Base-by-base conservation (phyloP, 306 rosid genomes). In the Astragalus membranaceus region DNA sequence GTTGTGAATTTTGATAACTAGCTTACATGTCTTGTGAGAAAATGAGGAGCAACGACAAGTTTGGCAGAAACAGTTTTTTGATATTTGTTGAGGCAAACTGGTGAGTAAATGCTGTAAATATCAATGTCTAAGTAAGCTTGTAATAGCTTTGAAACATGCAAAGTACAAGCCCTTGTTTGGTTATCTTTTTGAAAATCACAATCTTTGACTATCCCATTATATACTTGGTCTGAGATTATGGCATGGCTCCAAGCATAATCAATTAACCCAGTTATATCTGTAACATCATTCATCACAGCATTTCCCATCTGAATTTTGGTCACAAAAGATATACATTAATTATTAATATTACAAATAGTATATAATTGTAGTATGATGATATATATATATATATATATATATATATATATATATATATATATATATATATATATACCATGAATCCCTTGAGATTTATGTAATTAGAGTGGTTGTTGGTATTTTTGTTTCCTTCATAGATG, bases 191-290 rank as follows among this genome's bases (percentile, higher is more conserved):
- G 7, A n/a, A 79, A 52, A 32, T 64, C 54, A 62, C 89, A 88
- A 2, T 78, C 75, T 36, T 62, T 78, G 1, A 13, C 12, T 14
- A 86, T 72, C 3, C 62, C 73, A 16, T 64, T 0, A 64, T 80
- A 33, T 1, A 78, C 73, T 66, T 74, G 13, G 53, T 84, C 91
- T 0, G 95, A 86, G 42, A 88, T 73, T 1, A 86, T 82, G 15
- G 86, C 91, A 9, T 88, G 95, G 61, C 83, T 82, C 86, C 88
- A 84, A 0, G 89, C 89, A 37, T 80, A 88, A 15, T 88, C 95
- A 47, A 88, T 6, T 46, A 88, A 5, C 0, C 95, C 95, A 0
- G 29, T 57, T 5, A 6, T 12, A 26, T 88, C 90, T 7, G 90
- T 77, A 10, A 26, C n/a, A 15, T 65, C 87, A 48, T 88, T 75